A percentile compares a stretch with the other conserved stretches of the same genome.
phyloP scores from a whole-genome alignment of 805 yeast genomes.

The Teunomyces lycoperdinae region DNA sequence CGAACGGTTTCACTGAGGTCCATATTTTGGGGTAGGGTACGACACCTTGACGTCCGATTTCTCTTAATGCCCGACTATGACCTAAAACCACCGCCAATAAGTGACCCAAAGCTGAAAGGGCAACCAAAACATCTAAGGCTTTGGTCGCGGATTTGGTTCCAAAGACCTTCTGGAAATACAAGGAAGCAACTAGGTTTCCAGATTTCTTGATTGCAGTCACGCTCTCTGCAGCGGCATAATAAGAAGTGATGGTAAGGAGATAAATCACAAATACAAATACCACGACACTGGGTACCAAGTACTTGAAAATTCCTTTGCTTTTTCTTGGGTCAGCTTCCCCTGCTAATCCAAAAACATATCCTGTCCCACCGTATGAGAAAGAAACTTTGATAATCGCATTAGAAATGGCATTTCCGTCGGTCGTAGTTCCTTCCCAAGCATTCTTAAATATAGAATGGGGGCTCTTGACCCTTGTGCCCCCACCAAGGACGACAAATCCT shows the following conservation, averaged over 20 bases:
- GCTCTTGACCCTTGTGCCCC: slow-evolving; percentile 29
- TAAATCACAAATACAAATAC: slow-evolving; percentile 30
- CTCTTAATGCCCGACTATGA: slow-evolving; percentile 30
- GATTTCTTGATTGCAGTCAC: slow-evolving; percentile 23
- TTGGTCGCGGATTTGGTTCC: slow-evolving; percentile 24
- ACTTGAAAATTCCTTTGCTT: slow-evolving; percentile 23
- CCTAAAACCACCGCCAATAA: slow-evolving; percentile 25
- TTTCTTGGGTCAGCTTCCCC: slow-evolving; percentile 27
- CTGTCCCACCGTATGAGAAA: slow-evolving; percentile 42
- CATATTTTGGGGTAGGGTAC: slow-evolving; percentile 27
- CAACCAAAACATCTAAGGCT: slow-evolving; percentile 25
- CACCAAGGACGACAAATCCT: slow-evolving; percentile 37
- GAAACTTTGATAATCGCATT: slow-evolving; percentile 44
- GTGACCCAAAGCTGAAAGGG: slow-evolving; percentile 32
- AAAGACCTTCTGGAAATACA: slow-evolving; percentile 30
- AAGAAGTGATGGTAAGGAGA: slow-evolving; percentile 30
- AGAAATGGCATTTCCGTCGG: slow-evolving; percentile 41
- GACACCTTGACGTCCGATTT: slow-evolving; percentile 34
- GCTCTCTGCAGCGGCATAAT: slow-evolving; percentile 25
- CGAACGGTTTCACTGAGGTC: slow-evolving; percentile 30
- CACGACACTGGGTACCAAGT: slow-evolving; percentile 29
- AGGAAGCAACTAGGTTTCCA: slow-evolving; percentile 27
- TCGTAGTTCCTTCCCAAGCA: slow-evolving; percentile 40
- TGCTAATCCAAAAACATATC: slow-evolving; percentile 37
- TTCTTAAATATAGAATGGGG: slow-evolving; percentile 33